Evolutionary conservation across 208 protist genomes (phyloP).

Genomic region (Leishmania amazonensis): DNA sequence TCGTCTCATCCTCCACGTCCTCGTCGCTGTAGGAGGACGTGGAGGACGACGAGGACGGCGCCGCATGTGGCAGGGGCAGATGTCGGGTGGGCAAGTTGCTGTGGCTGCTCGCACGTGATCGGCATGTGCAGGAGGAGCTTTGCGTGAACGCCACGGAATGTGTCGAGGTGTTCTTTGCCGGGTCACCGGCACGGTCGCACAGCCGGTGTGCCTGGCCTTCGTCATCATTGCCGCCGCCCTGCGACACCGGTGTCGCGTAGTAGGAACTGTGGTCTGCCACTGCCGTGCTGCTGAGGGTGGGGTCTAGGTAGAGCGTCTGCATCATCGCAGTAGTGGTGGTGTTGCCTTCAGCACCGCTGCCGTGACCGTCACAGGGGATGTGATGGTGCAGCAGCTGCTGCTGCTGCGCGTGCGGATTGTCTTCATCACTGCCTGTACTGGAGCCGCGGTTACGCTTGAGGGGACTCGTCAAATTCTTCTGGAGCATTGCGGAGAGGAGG

Average conservation of each 20-base stretch:
- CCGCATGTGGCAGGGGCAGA: conserved; percentile 16
- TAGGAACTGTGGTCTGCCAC: conserved; percentile 14
- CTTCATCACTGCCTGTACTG: conserved; percentile 11
- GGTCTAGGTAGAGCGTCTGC: conserved; percentile 11
- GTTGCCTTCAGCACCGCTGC: background rate
- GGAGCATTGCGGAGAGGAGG: conserved; percentile 10
- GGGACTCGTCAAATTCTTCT: conserved; percentile 16
- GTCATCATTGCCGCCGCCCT: conserved; percentile 11
- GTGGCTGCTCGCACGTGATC: conserved; percentile 35
- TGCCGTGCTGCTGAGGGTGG: background rate
- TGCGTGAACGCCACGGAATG: conserved; percentile 24
- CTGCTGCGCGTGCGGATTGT: conserved; percentile 2
- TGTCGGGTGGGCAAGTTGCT: conserved; percentile 22
- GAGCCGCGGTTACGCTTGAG: conserved; percentile 30
- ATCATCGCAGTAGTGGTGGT: background rate
- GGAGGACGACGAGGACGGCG: conserved; percentile 13
- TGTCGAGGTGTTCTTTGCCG: conserved; percentile 5
- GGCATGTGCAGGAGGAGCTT: conserved; percentile 25
- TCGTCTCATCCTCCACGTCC: conserved; percentile 29
- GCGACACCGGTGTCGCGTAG: conserved; percentile 24
- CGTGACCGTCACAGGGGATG: background rate
- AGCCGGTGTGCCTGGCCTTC: background rate
- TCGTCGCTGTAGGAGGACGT: conserved; percentile 28
- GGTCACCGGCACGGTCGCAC: background rate
- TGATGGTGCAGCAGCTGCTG: background rate